Evolutionary conservation across 78 protist genomes (phyloP).

Genomic region (Bigelowiella natans): DNA sequence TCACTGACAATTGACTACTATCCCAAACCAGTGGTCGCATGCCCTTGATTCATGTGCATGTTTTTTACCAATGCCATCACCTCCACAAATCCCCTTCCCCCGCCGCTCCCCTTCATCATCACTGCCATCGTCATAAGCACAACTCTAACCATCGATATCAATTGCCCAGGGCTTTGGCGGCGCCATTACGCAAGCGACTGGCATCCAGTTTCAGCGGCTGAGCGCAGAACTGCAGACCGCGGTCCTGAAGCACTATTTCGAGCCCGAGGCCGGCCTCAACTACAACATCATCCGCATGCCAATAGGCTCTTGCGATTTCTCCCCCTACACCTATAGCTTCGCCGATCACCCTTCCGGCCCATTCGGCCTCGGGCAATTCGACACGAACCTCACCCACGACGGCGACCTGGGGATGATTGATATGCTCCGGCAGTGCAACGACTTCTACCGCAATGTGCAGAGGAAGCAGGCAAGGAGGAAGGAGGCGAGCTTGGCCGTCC

Average conservation of each 20-base stretch:
- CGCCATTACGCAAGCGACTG: background rate
- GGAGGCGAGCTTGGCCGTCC: background rate
- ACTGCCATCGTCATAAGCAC: no score
- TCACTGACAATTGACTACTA: no score
- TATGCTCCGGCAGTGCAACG: background rate
- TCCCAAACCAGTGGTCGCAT: no score
- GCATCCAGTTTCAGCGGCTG: background rate
- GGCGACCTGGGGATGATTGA: background rate
- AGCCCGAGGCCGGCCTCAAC: background rate
- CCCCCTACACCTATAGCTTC: background rate
- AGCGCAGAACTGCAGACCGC: background rate
- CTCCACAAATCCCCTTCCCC: no score
- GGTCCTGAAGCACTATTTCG: background rate
- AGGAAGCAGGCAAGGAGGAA: background rate
- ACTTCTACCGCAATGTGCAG: background rate
- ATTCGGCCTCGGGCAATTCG: background rate
- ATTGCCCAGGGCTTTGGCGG: background rate
- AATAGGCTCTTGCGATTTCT: background rate
- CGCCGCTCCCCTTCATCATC: no score
- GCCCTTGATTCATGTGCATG: no score
- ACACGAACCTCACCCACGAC: background rate
- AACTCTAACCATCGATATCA: no score
- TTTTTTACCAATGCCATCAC: no score
- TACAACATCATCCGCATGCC: background rate
- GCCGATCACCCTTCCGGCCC: background rate